Evolutionary conservation across 371 early-diverging fungal species (phyloP).

Genomic region (Mortierella sp.): DNA sequence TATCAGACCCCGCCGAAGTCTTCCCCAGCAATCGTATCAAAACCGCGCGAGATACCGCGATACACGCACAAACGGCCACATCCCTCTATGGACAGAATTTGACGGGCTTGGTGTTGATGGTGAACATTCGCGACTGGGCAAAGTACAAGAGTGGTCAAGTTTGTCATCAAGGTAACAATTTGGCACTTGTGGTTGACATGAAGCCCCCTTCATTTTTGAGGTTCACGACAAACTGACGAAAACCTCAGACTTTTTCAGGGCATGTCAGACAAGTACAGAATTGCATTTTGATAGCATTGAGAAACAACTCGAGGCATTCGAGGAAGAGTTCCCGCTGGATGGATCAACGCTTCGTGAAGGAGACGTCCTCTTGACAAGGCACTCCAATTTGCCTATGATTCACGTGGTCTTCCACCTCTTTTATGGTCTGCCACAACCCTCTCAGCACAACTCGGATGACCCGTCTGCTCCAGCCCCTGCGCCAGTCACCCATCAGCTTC

Average conservation of each 20-base stretch:
- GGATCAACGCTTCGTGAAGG: constrained; percentile 60
- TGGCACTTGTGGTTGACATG: neutral
- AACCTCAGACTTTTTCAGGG: constrained; percentile 73
- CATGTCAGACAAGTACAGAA: constrained; percentile 78
- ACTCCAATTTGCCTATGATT: constrained; percentile 78
- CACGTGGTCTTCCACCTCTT: constrained; percentile 82
- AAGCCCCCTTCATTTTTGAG: too few relatives aligned
- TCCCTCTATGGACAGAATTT: constrained; percentile 75
- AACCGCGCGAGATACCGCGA: constrained; percentile 65
- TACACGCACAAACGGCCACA: constrained; percentile 77
- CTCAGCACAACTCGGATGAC: neutral
- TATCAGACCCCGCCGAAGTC: constrained; percentile 62
- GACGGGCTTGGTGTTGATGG: constrained; percentile 71
- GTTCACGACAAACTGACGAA: too few relatives aligned
- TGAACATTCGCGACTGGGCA: constrained; percentile 69
- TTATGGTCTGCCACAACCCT: constrained; percentile 3
- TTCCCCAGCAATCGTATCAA: constrained; percentile 62
- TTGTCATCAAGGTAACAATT: constrained; percentile 67
- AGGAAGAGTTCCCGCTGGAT: constrained; percentile 60
- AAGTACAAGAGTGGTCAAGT: constrained; percentile 68
- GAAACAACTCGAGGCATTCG: constrained; percentile 66
- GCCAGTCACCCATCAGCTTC: constrained; percentile 7
- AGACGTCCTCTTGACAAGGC: constrained; percentile 79
- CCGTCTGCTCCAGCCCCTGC: neutral
- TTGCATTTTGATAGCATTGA: constrained; percentile 82